phyloP scores from a whole-genome alignment of 106 monocot species.

The Dioscorea zingiberensis region DNA sequence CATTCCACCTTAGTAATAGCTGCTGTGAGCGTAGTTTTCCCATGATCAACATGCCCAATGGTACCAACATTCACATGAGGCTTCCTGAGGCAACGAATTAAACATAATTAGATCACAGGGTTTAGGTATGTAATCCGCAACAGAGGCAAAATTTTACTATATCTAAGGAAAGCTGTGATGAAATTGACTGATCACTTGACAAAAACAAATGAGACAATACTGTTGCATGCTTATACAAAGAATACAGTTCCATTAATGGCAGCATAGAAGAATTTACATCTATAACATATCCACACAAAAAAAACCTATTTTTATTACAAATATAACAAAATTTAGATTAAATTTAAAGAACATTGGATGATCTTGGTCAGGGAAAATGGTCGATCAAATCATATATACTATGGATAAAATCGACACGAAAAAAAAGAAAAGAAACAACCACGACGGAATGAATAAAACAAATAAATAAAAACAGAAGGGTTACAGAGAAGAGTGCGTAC shows the following conservation, averaged over 20 bases:
- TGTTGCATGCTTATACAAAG: too few relatives aligned
- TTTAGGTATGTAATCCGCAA: not conserved
- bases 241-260: too few relatives aligned
- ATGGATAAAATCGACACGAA: not conserved
- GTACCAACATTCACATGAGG: constrained; percentile 87
- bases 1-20: constrained; percentile 69
- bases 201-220: too few relatives aligned
- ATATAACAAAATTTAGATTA: too few relatives aligned
- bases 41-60: constrained; percentile 87
- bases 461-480: not conserved
- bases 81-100: constrained; percentile 30
- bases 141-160: not conserved
- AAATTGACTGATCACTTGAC: too few relatives aligned
- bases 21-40: constrained; percentile 84
- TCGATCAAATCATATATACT: not conserved
- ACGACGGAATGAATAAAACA: not conserved
- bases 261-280: too few relatives aligned
- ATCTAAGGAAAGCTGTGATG: too few relatives aligned
- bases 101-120: not conserved
- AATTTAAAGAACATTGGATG: too few relatives aligned
- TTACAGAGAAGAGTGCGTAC: constrained; percentile 13
- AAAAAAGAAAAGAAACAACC: not conserved
- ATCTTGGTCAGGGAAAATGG: too few relatives aligned
- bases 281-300: too few relatives aligned
- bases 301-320: too few relatives aligned